Percentiles rank a stretch among this genome's conserved stretches.
Evolutionary conservation across 768 basidiomycete genomes (phyloP).

Genomic region (Baorangia bicolor): DNA sequence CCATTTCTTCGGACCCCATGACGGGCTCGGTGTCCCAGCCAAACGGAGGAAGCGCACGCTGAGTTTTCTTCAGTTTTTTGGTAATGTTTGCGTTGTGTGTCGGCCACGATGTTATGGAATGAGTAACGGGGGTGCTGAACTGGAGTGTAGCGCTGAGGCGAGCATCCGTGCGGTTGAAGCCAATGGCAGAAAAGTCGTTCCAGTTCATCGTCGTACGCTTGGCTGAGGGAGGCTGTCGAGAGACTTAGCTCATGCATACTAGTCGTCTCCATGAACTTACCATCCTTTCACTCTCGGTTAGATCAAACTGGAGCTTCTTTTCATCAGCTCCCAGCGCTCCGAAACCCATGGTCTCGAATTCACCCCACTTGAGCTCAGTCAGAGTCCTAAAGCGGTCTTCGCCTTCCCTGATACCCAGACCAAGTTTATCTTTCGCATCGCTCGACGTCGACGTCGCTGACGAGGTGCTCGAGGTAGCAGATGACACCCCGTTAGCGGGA

Average conservation of each 20-base stretch:
- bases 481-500: constrained; percentile 32
- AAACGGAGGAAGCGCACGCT: constrained; percentile 72
- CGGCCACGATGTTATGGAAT: constrained; percentile 72
- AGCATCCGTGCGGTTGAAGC: constrained; percentile 77
- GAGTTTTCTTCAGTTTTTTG: constrained; percentile 80
- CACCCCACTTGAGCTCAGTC: constrained; percentile 89
- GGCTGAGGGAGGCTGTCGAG: constrained; percentile 52
- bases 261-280: constrained; percentile 32
- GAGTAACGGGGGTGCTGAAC: constrained; percentile 58
- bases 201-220: constrained; percentile 87
- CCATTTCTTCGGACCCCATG: constrained; percentile 69
- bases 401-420: constrained; percentile 39
- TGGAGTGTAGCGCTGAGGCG: constrained; percentile 80
- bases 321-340: constrained; percentile 47
- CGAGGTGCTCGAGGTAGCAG: constrained; percentile 43
- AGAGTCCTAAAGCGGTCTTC: constrained; percentile 77
- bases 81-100: constrained; percentile 67
- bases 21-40: constrained; percentile 92
- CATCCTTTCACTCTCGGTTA: constrained; percentile 82
- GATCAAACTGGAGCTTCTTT: constrained; percentile 87
- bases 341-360: constrained; percentile 87
- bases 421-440: constrained; percentile 32
- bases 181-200: constrained; percentile 84
- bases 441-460: constrained; percentile 35
- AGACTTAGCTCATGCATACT: constrained; percentile 6